phyloP scores from a whole-genome alignment of 1,284 basidiomycete species.

The Ceratobasidium sp. region DNA sequence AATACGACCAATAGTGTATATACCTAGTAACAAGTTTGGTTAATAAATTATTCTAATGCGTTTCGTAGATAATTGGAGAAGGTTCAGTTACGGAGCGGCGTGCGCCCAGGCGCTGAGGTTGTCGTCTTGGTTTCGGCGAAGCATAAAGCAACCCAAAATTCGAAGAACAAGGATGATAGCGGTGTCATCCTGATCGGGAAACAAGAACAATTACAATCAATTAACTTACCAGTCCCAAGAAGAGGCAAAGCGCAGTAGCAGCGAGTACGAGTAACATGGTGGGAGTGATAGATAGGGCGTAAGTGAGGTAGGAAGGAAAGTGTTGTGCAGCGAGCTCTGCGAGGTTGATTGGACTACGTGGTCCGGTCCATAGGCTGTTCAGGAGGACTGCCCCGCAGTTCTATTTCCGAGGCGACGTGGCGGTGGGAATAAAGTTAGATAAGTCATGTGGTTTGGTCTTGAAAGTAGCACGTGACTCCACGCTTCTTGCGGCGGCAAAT shows the following conservation, averaged over 20 bases:
- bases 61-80: conserved; percentile 47
- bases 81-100: conserved; percentile 45
- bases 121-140: conserved; percentile 72
- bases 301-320: conserved; percentile 24
- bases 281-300: background rate
- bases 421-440: conserved; percentile 22
- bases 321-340: conserved; percentile 35
- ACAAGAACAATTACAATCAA: background rate
- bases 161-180: conserved; percentile 91
- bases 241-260: conserved; percentile 4
- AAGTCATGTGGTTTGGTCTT: too few relatives aligned
- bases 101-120: conserved; percentile 67
- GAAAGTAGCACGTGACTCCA: too few relatives aligned
- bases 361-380: conserved; percentile 40
- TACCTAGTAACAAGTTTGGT: conserved; percentile 60
- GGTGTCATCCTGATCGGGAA: conserved; percentile 69
- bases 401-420: conserved; percentile 44
- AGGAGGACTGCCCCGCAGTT: conserved; percentile 8
- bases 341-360: conserved; percentile 20
- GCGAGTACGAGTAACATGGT: conserved; percentile 25
- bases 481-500: too few relatives aligned
- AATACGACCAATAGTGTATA: conserved; percentile 74
- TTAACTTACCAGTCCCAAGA: conserved; percentile 32
- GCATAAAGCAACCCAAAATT: conserved; percentile 66
- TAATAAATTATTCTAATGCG: conserved; percentile 9